Evolutionary conservation across 306 rosid species (phyloP), one percentile per base, ranked within the genome.

Genomic region (Comarum palustre): DNA sequence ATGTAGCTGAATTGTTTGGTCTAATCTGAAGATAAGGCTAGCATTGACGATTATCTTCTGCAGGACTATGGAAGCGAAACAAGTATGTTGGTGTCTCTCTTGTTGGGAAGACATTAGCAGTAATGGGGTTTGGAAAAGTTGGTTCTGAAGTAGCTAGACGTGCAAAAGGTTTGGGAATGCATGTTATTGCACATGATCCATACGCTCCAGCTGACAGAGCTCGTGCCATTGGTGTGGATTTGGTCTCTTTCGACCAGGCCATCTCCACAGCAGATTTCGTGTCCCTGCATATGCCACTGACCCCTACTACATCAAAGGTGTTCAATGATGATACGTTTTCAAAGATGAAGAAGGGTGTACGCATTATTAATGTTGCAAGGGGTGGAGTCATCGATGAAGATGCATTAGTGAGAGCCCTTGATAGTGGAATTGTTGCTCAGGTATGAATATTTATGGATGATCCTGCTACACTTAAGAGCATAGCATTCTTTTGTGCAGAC

Each of bases 381-480:
- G 98, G 98, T 11, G 98, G 98, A 8, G 97, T 93, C 31, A 91
- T 93, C 14, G 98, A 93, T 13, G 98, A 93, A 80, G 96, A 91
- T 73, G 96, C 98, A 19, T 68, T 93, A 8, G 83, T 89, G 0
- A 85, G 80, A 66, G 98, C 98, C 24, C 96, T 93, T 47, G 96
- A 93, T 3, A 61, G 50, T 48, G 98, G 96, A 51, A 48, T 84
- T n/a, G 97, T 93, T 71, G 92, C 98, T 73, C 98, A 91, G 96
- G 96, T 90, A 38, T 59, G 9, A 17, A 20, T 34, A 16, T n/a
- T 48, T 22, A 2, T 20, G 41, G 20, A 15, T 20, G 8, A 52
- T 24, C 36, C 10, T 34, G 15, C 36, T 36, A 38, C 22, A 51
- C 32, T 48, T 48, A 3, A 39, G 25, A n/a, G 13, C n/a, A 69